These are phyloP conservation scores for Fusarium nodosum DNA, from an alignment of 2,329 filamentous ascomycete genomes.

Conservation along the genomic window DNA sequence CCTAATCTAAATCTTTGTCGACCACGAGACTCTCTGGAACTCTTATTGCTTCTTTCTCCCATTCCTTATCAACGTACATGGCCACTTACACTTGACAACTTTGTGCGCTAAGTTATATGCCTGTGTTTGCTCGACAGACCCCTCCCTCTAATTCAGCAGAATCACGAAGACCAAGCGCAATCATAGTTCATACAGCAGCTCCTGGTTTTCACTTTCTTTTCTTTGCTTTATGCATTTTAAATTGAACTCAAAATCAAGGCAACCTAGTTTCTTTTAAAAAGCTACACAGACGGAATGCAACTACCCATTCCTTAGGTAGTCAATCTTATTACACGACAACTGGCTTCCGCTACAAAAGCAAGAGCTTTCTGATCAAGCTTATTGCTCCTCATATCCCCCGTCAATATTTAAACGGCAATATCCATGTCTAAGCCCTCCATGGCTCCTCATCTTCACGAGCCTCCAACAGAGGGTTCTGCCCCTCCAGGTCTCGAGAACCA, in stretches of 20 bases:
- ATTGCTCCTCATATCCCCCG: neutral
- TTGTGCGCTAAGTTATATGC: conserved; percentile 20
- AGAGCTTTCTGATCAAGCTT: neutral
- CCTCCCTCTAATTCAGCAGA: conserved; percentile 34
- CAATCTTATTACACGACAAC: conserved; percentile 20
- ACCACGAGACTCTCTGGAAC: conserved; percentile 3
- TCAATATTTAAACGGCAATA: neutral
- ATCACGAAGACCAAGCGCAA: conserved; percentile 13
- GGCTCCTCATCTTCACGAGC: conserved; percentile 23
- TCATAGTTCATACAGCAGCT: conserved; percentile 12
- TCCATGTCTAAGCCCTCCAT: conserved; percentile 7
- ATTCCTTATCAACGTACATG: neutral
- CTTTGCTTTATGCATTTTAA: neutral
- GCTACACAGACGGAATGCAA: conserved; percentile 20
- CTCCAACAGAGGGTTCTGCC: conserved; percentile 12
- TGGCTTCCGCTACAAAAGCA: neutral
- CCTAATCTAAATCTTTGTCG: conserved; percentile 15
- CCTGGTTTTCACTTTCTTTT: neutral
- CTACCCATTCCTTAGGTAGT: conserved; percentile 10
- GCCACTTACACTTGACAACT: neutral
- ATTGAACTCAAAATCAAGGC: neutral
- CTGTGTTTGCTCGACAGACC: conserved; percentile 12
- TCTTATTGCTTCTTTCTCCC: neutral
- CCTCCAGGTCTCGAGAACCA: conserved; percentile 65
- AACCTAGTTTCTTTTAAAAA: neutral